phyloP scores from a whole-genome alignment of 352 stramenopile species.

The Globisporangium barbulae region DNA sequence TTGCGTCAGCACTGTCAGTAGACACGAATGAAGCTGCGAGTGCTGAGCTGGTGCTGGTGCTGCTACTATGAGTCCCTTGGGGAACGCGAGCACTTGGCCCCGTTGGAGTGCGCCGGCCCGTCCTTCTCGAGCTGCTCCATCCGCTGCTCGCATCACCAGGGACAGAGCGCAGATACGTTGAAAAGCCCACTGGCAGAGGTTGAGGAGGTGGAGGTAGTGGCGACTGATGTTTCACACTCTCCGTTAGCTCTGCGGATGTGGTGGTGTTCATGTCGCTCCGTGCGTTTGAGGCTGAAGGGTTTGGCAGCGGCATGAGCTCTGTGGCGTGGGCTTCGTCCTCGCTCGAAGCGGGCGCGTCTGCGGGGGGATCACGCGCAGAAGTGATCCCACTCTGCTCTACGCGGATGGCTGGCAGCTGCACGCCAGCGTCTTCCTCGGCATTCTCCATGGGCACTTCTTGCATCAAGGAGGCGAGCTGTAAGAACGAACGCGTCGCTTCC shows the following conservation, averaged over 20 bases:
- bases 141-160: not conserved
- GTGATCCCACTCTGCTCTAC: no score
- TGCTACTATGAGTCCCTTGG: not conserved
- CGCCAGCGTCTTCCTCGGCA: no score
- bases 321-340: not conserved
- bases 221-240: not conserved
- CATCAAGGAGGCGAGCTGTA: no score
- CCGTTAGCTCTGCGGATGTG: no score
- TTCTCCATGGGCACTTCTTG: no score
- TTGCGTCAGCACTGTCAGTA: not conserved
- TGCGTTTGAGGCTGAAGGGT: not conserved
- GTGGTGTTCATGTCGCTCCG: no score
- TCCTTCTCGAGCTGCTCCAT: constrained; percentile 9
- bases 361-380: no score
- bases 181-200: not conserved
- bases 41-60: not conserved
- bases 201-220: not conserved
- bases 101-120: not conserved
- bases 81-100: not conserved
- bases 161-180: not conserved
- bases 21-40: no score
- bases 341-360: no score
- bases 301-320: not conserved
- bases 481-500: no score
- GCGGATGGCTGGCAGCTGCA: no score